These are phyloP conservation scores for Eimeria sp. DNA, from an alignment of 169 alveolate genomes.

Conservation along the genomic window DNA sequence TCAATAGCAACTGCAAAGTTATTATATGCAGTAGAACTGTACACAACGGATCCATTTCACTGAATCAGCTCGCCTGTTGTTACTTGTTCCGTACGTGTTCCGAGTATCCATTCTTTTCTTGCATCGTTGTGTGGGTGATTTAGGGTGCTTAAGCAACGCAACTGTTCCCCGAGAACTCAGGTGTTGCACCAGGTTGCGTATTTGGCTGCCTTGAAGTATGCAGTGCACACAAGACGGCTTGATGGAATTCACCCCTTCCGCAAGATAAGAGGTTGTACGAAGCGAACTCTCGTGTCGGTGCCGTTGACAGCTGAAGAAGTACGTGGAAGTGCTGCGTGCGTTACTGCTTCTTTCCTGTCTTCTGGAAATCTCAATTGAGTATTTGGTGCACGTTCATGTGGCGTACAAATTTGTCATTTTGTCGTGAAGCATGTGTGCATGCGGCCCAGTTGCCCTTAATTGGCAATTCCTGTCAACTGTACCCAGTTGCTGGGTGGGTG, in stretches of 20 bases:
- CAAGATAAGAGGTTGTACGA: slow-evolving; percentile 86
- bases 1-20: not conserved
- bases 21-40: too few relatives aligned
- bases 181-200: slow-evolving; percentile 87
- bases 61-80: too few relatives aligned
- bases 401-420: not conserved
- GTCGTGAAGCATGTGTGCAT: not conserved
- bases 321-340: not conserved
- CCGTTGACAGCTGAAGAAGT: slow-evolving; percentile 81
- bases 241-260: slow-evolving; percentile 86
- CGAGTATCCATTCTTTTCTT: not conserved
- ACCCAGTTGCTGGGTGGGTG: not conserved
- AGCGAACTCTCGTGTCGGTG: slow-evolving; percentile 82
- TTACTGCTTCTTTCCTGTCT: too few relatives aligned
- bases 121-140: not conserved
- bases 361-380: too few relatives aligned
- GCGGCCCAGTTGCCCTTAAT: not conserved
- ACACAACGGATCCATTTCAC: not conserved
- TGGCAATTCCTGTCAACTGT: not conserved
- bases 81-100: not conserved
- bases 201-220: slow-evolving; percentile 88
- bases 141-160: slow-evolving; percentile 85
- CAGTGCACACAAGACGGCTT: slow-evolving; percentile 85
- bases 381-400: not conserved
- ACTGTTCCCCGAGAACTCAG: slow-evolving; percentile 88